Evolutionary conservation across 2,329 filamentous ascomycete species (phyloP).

Genomic region (Domatiomyces catenatus): DNA sequence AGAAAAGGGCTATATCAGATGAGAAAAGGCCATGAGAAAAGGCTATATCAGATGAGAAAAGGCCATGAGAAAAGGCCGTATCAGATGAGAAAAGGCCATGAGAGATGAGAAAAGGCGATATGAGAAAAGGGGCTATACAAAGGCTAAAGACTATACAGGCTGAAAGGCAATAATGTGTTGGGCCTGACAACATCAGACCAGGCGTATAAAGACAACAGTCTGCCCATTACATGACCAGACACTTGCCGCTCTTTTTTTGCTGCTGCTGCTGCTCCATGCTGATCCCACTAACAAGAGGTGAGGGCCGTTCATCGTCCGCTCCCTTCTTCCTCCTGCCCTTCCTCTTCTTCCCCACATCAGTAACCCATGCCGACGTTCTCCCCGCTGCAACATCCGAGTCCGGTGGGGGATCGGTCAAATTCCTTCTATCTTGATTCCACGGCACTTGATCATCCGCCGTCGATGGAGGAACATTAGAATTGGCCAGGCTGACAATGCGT

Average conservation of each 20-base stretch:
- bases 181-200: background rate
- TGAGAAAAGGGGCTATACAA: no score
- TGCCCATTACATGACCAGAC: slow-evolving; percentile 12
- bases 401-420: background rate
- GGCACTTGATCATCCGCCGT: slow-evolving; percentile 2
- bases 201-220: no score
- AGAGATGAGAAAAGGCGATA: no score
- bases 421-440: slow-evolving; percentile 1
- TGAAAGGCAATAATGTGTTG: background rate
- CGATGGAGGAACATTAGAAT: background rate
- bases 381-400: background rate
- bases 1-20: no score
- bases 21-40: no score
- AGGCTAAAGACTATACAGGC: background rate
- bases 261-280: background rate
- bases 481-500: background rate
- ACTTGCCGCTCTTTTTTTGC: slow-evolving; percentile 9
- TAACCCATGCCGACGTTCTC: slow-evolving; percentile 1
- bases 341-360: slow-evolving; percentile 3
- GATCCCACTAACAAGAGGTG: background rate
- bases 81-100: no score
- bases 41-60: no score
- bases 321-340: slow-evolving; percentile 6
- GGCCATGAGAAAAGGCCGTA: no score
- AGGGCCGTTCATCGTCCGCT: slow-evolving; percentile 2